Conservation (phyloP, 106 monocot genomes). For the Narthecium ossifragum region DNA sequence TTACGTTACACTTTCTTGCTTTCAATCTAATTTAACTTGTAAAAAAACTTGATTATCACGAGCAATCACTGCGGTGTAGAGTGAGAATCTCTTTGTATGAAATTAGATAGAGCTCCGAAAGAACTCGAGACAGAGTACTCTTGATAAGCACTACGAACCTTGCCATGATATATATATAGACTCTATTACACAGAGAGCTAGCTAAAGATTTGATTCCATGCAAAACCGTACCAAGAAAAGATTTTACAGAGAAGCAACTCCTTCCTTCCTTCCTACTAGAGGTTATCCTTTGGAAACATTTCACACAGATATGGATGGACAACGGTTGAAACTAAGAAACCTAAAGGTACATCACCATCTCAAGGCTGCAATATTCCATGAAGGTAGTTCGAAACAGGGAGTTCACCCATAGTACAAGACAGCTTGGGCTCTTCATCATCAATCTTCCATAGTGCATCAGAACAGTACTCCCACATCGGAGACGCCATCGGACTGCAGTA, state of each 20-base stretch:
- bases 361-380: not conserved
- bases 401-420: not conserved
- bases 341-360: not conserved
- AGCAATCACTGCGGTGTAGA: not conserved
- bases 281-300: not conserved
- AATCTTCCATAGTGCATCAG: slow-evolving; percentile 33
- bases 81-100: not conserved
- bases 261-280: not conserved
- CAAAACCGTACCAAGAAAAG: not conserved
- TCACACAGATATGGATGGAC: not conserved
- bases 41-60: not conserved
- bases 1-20: not conserved
- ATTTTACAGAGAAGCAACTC: not conserved
- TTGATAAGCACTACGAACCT: too few relatives aligned
- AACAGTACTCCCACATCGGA: slow-evolving; percentile 30
- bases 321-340: not conserved
- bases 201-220: too few relatives aligned
- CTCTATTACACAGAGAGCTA: too few relatives aligned
- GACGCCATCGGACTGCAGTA: slow-evolving; percentile 1
- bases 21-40: not conserved
- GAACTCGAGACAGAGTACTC: too few relatives aligned
- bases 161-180: too few relatives aligned
- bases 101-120: not conserved
- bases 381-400: not conserved
- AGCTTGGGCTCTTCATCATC: slow-evolving; percentile 32